Base-by-base conservation (phyloP, 305 asterid species). In the Fraxinus floribunda region DNA sequence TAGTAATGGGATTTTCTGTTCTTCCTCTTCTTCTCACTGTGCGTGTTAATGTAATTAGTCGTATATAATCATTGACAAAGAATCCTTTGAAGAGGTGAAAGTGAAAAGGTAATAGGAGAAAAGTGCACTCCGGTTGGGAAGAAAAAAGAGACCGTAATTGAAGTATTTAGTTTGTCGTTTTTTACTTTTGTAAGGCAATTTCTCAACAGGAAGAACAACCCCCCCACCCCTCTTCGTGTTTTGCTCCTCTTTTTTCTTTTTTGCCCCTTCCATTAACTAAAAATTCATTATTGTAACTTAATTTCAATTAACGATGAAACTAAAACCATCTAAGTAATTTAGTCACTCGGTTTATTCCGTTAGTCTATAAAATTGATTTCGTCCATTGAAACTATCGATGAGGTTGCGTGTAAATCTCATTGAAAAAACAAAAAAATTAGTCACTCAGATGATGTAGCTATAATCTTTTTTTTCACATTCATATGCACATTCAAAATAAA, bases 41-140 rank as follows among this genome's bases (percentile, higher is more conserved):
- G 71, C 35, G 30, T 52, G 46, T 57, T 52, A 77, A 16, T 52
- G 80, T 15, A 77, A 68, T 82, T 4, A 76, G 55, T 72, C 76
- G 79, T 79, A 35, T 88, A 85, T 88, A 83, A 84, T 86, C 85
- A 76, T 85, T n/a, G 86, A 77, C 16, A 84, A 85, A 85, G 91
- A 85, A 86, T 83, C 82, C 80, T 70, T 78, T 55, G 72, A 46
- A 70, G 78, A 81, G 80, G 80, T 81, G 16, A 79, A 81, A 78
- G 78, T 39, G 80, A 26, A 83, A 15, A 81, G 62, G 71, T 34
- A 29, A 72, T 34, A 78, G 78, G 83, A 79, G 71, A 66, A 66
- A 5, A 82, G 57, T 85, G 60, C 66, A 76, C 73, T 78, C 41
- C 75, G 11, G 35, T 16, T 16, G 72, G 84, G 32, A 78, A 76